Conservation (phyloP, 106 monocot species). For the Platanthera zijinensis region DNA sequence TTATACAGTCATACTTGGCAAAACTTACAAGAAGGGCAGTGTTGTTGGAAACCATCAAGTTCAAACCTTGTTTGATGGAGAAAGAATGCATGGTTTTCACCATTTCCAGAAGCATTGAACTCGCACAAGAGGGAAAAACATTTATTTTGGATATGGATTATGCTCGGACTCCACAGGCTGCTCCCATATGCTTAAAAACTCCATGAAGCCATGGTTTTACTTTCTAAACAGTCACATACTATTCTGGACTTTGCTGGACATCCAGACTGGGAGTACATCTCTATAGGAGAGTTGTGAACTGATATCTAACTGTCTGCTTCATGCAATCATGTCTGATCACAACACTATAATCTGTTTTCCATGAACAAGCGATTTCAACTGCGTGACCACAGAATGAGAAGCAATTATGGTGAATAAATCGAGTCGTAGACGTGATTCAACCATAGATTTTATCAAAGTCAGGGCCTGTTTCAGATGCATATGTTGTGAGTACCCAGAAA, state of each 20-base stretch:
- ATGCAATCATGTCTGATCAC: constrained; percentile 30
- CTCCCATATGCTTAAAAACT: constrained; percentile 25
- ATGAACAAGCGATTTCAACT: constrained; percentile 18
- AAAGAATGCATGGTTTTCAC: constrained; percentile 18
- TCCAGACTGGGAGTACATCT: constrained; percentile 26
- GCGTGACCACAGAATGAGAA: constrained; percentile 15
- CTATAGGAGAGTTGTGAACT: constrained; percentile 22
- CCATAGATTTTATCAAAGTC: constrained; percentile 19
- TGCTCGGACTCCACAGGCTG: constrained; percentile 9
- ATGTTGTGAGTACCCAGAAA: constrained; percentile 19
- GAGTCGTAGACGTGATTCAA: constrained; percentile 4
- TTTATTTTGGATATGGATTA: constrained; percentile 16
- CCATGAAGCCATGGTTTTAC: constrained; percentile 25
- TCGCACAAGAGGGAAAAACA: constrained; percentile 20
- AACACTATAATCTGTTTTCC: constrained; percentile 22
- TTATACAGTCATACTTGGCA: constrained; percentile 33
- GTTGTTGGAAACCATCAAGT: not conserved
- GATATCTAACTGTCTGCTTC: constrained; percentile 16
- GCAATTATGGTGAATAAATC: constrained; percentile 35
- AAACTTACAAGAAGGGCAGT: constrained; percentile 27
- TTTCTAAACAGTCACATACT: constrained; percentile 16
- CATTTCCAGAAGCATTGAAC: constrained; percentile 5
- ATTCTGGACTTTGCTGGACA: constrained; percentile 8
- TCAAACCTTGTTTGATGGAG: constrained; percentile 22
- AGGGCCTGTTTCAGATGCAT: constrained; percentile 10